Base-by-base conservation (phyloP, 371 early-diverging fungal species). In the Circinella umbellata region DNA sequence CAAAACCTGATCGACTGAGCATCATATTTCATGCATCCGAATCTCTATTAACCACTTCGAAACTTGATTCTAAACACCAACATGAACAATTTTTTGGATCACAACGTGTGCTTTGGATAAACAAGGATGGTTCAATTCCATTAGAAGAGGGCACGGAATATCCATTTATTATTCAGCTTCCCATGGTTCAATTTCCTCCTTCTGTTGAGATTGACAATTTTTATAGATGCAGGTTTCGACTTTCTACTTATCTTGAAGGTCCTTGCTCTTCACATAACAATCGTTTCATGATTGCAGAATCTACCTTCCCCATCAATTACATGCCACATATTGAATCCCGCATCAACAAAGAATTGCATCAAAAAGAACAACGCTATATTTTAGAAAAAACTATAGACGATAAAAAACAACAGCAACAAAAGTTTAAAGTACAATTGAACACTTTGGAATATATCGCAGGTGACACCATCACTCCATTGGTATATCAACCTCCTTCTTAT, bases 171-270 rank as follows among this genome's bases (percentile, higher is more conserved):
- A 76, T 81, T 10, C 80, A 81, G 49, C 68, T 81, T 71, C 79
- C 82, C 4, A 71, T 79, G 76, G 73, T 76, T 0, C 79, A 81
- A 47, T 81, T 74, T 42, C 82, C 82, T 3, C 80, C 82, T 7
- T 71, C 78, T 0, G 72, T 76, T 47, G 73, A 73, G 2, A 37
- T 60, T n/a, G 61, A 13, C 27, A 53, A 53, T 7, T 63, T 77
- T n/a, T 80, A 76, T 49, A 69, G 69, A 35, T 77, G 80, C 47
- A 67, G 53, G 11, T 81, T 81, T 67, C 61, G 67, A 38, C 62
- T 81, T 35, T 68, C 72, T n/a, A 77, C 78, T 15, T 70, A 69
- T 13, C 46, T 79, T 27, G 67, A 79, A 67, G 57, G 57, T n/a
- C 27, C 57, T 10, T 57, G 34, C 27, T 35, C 66, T 68, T 13